Conservation (phyloP, 1,284 basidiomycete species). For the Cryptococcus deneoformans region DNA sequence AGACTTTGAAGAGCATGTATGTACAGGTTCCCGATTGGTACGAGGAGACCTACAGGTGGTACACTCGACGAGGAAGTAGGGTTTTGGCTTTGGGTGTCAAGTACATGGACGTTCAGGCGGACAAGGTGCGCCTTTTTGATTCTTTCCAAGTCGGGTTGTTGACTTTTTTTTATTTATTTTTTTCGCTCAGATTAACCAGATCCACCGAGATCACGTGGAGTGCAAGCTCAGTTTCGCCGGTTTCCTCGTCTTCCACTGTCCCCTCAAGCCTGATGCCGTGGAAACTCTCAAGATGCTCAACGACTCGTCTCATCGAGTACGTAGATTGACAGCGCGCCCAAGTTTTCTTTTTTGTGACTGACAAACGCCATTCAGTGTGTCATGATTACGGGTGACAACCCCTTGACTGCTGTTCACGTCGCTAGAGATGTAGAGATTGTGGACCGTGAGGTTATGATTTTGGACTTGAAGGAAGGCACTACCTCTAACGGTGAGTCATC, state of each 20-base stretch:
- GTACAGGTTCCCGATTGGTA: slow-evolving; percentile 68
- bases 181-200: slow-evolving; percentile 68
- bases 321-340: slow-evolving; percentile 38
- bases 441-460: slow-evolving; percentile 84
- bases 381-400: slow-evolving; percentile 98
- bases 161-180: not conserved
- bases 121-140: slow-evolving; percentile 57
- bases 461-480: slow-evolving; percentile 82
- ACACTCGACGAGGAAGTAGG: slow-evolving; percentile 82
- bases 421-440: slow-evolving; percentile 93
- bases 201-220: slow-evolving; percentile 76
- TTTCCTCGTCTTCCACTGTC: slow-evolving; percentile 95
- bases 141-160: not conserved
- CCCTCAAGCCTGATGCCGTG: slow-evolving; percentile 88
- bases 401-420: slow-evolving; percentile 89
- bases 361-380: slow-evolving; percentile 61
- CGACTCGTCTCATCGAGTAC: slow-evolving; percentile 87
- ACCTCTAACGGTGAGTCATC: slow-evolving; percentile 59
- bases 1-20: slow-evolving; percentile 88
- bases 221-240: slow-evolving; percentile 74
- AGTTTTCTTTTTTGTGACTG: too few relatives aligned
- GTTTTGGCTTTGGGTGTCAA: slow-evolving; percentile 87
- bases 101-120: slow-evolving; percentile 67
- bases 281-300: slow-evolving; percentile 85
- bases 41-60: slow-evolving; percentile 91